Evolutionary conservation across 192 early-diverging fungal species (phyloP), one percentile per base, ranked within the genome.

Genomic region (Gamsiella multidivaricata): DNA sequence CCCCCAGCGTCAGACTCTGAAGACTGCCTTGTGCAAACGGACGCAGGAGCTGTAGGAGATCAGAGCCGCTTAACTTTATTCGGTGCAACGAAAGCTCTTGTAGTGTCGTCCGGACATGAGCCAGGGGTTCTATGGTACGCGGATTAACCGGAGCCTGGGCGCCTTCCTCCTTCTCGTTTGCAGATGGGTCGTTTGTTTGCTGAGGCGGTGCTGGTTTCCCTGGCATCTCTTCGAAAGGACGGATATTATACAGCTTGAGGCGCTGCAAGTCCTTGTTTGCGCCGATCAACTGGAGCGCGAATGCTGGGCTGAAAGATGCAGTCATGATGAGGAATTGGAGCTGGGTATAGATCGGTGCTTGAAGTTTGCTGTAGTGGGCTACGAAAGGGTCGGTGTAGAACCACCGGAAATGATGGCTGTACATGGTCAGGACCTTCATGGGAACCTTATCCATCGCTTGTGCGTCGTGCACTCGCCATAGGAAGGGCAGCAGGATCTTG

Each of bases 401-500:
- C 6, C 3, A 2, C 11, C 54, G 54, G 23, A 56, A 17, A 17
- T 39, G 14, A 4, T 41, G 20, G n/a, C 36, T 56, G 34, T 56
- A 36, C 39, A 6, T 22, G 20, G 1, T 18, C 20, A 36, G 5
- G n/a, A 23, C 36, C 5, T 1, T 23, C 32, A n/a, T 3, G 11
- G 54, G 36, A 23, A 37, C 18, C 2, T 6, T 18, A 3, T 15
- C 15, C 34, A 41, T 41, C 5, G 20, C 2, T 1, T n/a, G 3
- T 1, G 54, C 1, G n/a, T 56, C 54, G 36, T 56, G 34, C 10
- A 23, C 54, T 23, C 36, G 54, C 54, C 54, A 56, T 4, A 56
- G 1, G 7, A 56, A 56, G 1, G 54, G 54, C 18, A 56, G 34
- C 3, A 56, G n/a, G 5, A 39, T 14, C 18, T 56, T n/a, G 54